Evolutionary conservation across 371 early-diverging fungal species (phyloP), one percentile per base, ranked within the genome.

Genomic region (Paraphysoderma sedebokerense): DNA sequence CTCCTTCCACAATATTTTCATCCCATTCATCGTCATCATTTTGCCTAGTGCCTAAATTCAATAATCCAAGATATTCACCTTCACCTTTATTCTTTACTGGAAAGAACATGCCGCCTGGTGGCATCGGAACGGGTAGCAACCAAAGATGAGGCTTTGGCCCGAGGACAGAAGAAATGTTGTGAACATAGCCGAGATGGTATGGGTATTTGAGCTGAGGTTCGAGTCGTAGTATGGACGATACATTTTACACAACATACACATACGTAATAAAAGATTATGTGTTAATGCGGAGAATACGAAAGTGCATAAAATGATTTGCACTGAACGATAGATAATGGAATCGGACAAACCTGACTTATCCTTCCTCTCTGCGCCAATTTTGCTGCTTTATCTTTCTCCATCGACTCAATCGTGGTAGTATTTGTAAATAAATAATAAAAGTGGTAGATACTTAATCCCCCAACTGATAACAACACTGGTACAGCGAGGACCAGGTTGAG

Each of bases 371-470:
- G 58, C 33, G 56, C 54, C 13, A 11, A 29, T 22, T 57, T 27
- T 40, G 51, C 54, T 13, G 44, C 47, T 44, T 61, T 58, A 15
- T 31, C 60, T 54, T 36, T 41, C 56, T 81, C 82, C 36, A 63
- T 60, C 46, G 57, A 58, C 58, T 99, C 99, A 51, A 98, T 92
- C 12, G 95, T 93, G 1, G 98, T 98, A 15, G 89, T 87, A 64
- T 97, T 97, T 50, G 65, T 70, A 4, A 67, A 57, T 29, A 87
- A 58, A 55, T 89, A 81, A 52, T 81, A 86, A 33, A 82, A 47
- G 51, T 95, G 95, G 63, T 81, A 95, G 34, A 74, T 59, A 23
- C 76, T 69, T 38, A 98, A 68, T 2, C 81, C 65, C 23, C 85
- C 88, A 26, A 91, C 90, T 15, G 74, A 74, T 51, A 87, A 47